Percentiles rank a stretch among this genome's conserved stretches.
phyloP scores from a whole-genome alignment of 768 basidiomycete species.

The Lactifluus pinguis region DNA sequence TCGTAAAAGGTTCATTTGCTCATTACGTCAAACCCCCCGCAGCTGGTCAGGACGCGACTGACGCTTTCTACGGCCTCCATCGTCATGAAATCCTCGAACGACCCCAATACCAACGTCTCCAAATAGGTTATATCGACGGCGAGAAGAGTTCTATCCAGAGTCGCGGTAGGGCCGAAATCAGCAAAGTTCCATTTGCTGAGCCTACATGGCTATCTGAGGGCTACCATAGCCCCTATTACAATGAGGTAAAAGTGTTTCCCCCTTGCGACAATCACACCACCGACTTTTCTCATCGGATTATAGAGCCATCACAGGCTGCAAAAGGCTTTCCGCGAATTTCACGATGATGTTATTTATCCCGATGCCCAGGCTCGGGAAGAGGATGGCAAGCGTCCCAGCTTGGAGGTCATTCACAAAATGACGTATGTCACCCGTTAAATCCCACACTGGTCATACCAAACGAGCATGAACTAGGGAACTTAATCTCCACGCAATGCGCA shows the following conservation, averaged over 20 bases:
- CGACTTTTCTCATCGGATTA: slow-evolving; percentile 4
- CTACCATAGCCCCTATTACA: slow-evolving; percentile 72
- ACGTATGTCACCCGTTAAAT: slow-evolving; percentile 36
- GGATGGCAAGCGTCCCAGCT: slow-evolving; percentile 81
- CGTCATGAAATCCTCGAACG: slow-evolving; percentile 72
- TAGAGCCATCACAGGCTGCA: slow-evolving; percentile 59
- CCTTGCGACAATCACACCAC: background rate
- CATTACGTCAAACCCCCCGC: background rate
- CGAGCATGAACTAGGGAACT: slow-evolving; percentile 36
- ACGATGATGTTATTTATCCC: slow-evolving; percentile 55
- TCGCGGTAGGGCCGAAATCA: slow-evolving; percentile 48
- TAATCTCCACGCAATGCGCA: slow-evolving; percentile 81
- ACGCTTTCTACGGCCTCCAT: slow-evolving; percentile 84
- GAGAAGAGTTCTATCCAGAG: slow-evolving; percentile 45
- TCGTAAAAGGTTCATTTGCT: background rate
- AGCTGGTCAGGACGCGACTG: slow-evolving; percentile 85
- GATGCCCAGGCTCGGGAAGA: slow-evolving; percentile 59
- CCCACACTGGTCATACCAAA: background rate
- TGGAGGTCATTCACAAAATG: slow-evolving; percentile 73
- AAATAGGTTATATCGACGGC: slow-evolving; percentile 64
- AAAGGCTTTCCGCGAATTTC: slow-evolving; percentile 50
- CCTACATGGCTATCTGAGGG: slow-evolving; percentile 71
- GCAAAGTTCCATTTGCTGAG: slow-evolving; percentile 80
- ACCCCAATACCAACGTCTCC: slow-evolving; percentile 64
- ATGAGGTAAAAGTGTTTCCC: slow-evolving; percentile 40